Evolutionary conservation across 106 monocot species (phyloP), one percentile per base, ranked within the genome.

Genomic region (Agapanthus africanus): DNA sequence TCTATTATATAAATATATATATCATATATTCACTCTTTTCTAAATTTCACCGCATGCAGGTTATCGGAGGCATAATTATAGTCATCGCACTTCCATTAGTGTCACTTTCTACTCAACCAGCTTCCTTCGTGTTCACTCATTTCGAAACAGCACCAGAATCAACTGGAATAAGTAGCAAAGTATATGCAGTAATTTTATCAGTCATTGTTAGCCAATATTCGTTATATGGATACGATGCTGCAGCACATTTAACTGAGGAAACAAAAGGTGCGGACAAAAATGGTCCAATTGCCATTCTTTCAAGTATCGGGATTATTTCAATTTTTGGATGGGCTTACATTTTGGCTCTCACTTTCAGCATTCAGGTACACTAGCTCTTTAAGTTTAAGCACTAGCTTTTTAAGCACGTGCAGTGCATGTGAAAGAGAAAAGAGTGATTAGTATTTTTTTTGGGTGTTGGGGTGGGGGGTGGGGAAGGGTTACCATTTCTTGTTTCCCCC

Each of bases 311-410:
- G 16, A 88, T 92, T 59, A 85, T 92, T 36, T 78, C 91, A 10
- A 21, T 88, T 11, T 92, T 88, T 61, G 91, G 91, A 44, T 92
- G 91, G 88, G 91, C 83, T 30, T 92, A 92, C 62, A 88, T 92
- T 65, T 67, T 92, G 25, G n/a, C n/a, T n/a, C n/a, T n/a, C n/a
- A n/a, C n/a, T n/a, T n/a, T n/a, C n/a, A n/a, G n/a, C n/a, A n/a
- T 92, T 62, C 91, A 88, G 91, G 87, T 90, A 74, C 15, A 18
- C 11, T 36, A 59, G n/a, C n/a, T n/a, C n/a, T n/a, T n/a, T n/a
- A n/a, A n/a, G n/a, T n/a, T n/a, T n/a, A n/a, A n/a, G n/a, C n/a
- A n/a, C n/a, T n/a, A n/a, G n/a, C n/a, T n/a, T n/a, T n/a, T n/a
- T n/a, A n/a, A n/a, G n/a, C n/a, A n/a, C n/a, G n/a, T n/a, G n/a